These are phyloP conservation scores for Oxalis stricta DNA, from an alignment of 441 rosid genomes.

Conservation along the genomic window DNA sequence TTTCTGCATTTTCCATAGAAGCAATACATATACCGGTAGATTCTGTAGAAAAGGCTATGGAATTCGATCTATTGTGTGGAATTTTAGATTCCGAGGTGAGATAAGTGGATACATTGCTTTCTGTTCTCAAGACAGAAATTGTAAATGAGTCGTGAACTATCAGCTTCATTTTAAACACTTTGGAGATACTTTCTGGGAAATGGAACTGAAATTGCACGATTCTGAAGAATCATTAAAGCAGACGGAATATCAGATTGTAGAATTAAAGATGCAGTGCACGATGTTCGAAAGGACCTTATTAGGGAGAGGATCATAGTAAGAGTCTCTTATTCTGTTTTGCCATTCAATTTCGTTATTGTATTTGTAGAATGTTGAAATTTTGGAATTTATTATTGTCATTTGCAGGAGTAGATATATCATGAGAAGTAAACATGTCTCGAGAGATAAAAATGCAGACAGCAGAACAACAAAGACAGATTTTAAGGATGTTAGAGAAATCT, in stretches of 20 bases:
- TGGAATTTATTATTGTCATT: too few species aligned
- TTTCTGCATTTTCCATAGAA: slow-evolving; percentile 26
- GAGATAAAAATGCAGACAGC: slow-evolving; percentile 61
- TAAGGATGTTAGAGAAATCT: slow-evolving; percentile 88
- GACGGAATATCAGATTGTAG: slow-evolving; percentile 41
- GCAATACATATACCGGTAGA: slow-evolving; percentile 15
- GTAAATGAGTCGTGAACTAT: slow-evolving; percentile 18
- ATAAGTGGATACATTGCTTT: slow-evolving; percentile 39
- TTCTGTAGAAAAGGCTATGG: slow-evolving; percentile 42
- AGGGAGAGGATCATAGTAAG: slow-evolving; percentile 38
- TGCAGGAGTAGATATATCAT: too few species aligned
- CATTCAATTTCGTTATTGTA: too few species aligned
- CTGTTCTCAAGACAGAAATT: slow-evolving; percentile 22
- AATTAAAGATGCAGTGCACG: slow-evolving; percentile 51
- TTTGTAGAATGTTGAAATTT: too few species aligned
- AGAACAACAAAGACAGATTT: slow-evolving; percentile 58
- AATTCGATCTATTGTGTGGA: slow-evolving; percentile 57
- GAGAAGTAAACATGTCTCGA: slow-evolving; percentile 21
- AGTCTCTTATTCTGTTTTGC: too few species aligned
- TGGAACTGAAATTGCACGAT: slow-evolving; percentile 52
- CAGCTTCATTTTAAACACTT: slow-evolving; percentile 33
- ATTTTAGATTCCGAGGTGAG: slow-evolving; percentile 56
- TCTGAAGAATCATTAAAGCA: slow-evolving; percentile 41
- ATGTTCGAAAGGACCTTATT: slow-evolving; percentile 40
- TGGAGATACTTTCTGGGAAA: slow-evolving; percentile 28